phyloP scores from a whole-genome alignment of 495 filamentous ascomycete species.

The Hypoxylon crocopeplum region DNA sequence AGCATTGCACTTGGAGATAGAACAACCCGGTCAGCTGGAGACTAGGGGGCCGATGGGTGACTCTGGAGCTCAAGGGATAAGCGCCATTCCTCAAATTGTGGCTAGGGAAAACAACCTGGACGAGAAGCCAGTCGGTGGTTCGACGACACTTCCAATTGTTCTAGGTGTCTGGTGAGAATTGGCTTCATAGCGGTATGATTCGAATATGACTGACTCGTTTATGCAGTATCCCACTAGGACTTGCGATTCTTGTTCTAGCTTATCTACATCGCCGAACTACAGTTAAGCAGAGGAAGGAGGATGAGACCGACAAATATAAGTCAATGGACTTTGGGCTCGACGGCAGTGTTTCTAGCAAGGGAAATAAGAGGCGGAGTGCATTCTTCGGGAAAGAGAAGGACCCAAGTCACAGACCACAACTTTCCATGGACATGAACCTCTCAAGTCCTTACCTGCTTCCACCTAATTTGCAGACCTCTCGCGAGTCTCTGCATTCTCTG shows the following conservation, averaged over 20 bases:
- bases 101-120: conserved; percentile 47
- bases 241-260: conserved; percentile 70
- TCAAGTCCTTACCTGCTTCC: conserved; percentile 91
- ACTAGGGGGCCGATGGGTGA: background rate
- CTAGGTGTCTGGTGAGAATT: conserved; percentile 80
- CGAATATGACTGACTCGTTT: conserved; percentile 38
- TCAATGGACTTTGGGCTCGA: conserved; percentile 93
- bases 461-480: conserved; percentile 75
- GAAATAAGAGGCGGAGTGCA: conserved; percentile 51
- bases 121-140: conserved; percentile 62
- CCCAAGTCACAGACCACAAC: conserved; percentile 61
- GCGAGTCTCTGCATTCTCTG: conserved; percentile 84
- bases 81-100: conserved; percentile 20
- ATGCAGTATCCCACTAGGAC: conserved; percentile 75
- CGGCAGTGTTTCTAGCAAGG: conserved; percentile 43
- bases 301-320: conserved; percentile 85
- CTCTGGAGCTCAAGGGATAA: conserved; percentile 11
- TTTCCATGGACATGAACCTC: conserved; percentile 85
- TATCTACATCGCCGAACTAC: conserved; percentile 80
- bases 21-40: conserved; percentile 14
- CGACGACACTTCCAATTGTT: conserved; percentile 75
- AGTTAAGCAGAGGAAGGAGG: conserved; percentile 76
- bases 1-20: conserved; percentile 9
- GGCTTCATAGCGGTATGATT: background rate
- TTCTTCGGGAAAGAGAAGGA: conserved; percentile 60